Conservation (phyloP, 805 yeast genomes). For the Saturnispora quitensis region DNA sequence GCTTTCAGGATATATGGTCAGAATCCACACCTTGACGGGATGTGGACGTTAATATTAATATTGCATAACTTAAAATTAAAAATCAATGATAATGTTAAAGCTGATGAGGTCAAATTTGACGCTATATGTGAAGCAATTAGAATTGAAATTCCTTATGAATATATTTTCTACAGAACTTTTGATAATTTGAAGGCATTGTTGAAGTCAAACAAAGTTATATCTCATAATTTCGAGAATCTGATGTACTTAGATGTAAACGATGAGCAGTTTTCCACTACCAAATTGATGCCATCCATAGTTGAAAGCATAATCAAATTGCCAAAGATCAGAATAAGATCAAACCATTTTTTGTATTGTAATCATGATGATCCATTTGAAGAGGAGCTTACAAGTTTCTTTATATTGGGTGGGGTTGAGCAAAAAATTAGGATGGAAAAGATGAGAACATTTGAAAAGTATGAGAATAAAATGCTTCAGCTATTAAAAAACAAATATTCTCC, state of each 20-base stretch:
- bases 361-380: constrained; percentile 90
- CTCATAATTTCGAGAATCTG: constrained; percentile 19
- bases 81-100: constrained; percentile 4
- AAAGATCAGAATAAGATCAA: constrained; percentile 44
- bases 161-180: constrained; percentile 65
- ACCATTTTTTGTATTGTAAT: constrained; percentile 50
- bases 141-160: constrained; percentile 57
- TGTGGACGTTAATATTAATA: constrained; percentile 24
- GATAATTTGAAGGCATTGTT: constrained; percentile 71
- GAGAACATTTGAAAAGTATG: constrained; percentile 18
- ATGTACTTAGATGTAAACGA: constrained; percentile 17
- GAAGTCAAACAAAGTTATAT: constrained; percentile 58
- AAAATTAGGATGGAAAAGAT: constrained; percentile 45
- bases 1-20: constrained; percentile 24
- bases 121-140: constrained; percentile 20
- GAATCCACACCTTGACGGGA: constrained; percentile 18
- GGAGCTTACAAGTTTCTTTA: constrained; percentile 54
- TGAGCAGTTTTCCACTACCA: constrained; percentile 26
- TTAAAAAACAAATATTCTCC: constrained; percentile 28
- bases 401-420: constrained; percentile 62
- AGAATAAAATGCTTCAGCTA: constrained; percentile 11
- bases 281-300: constrained; percentile 25
- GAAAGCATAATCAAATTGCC: constrained; percentile 44
- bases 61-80: constrained; percentile 14
- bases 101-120: constrained; percentile 10